phyloP scores from a whole-genome alignment of 192 early-diverging fungal genomes.

The Rhizoclosmatium globosum region DNA sequence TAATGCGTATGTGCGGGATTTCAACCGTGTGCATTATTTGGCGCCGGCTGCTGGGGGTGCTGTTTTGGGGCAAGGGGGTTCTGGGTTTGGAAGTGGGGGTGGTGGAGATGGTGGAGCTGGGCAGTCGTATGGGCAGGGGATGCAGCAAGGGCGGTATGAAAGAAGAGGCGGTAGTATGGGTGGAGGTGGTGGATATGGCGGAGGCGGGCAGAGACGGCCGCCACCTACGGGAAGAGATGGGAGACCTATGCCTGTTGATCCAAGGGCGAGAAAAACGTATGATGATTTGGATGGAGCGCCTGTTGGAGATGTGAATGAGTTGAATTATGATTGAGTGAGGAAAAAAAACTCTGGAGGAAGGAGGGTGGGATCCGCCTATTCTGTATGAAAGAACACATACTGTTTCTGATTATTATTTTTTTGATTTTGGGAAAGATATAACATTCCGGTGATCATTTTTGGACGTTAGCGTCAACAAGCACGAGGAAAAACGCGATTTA shows the following conservation, averaged over 20 bases:
- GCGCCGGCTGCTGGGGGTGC: slow-evolving; percentile 45
- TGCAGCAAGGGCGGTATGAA: too few relatives aligned
- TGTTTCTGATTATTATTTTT: not conserved
- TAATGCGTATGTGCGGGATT: slow-evolving; percentile 90
- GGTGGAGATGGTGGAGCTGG: slow-evolving; percentile 20
- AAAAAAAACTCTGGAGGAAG: too few relatives aligned
- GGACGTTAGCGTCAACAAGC: not conserved
- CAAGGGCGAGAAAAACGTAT: slow-evolving; percentile 30
- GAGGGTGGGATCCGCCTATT: not conserved
- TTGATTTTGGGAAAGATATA: not conserved
- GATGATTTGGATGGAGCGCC: slow-evolving; percentile 39
- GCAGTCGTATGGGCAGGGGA: too few relatives aligned
- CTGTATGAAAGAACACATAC: not conserved
- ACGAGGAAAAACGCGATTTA: not conserved
- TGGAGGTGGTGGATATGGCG: too few relatives aligned
- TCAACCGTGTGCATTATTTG: slow-evolving; percentile 68
- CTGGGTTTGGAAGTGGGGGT: slow-evolving; percentile 35
- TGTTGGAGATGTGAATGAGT: slow-evolving; percentile 27
- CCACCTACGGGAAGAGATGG: slow-evolving; percentile 10
- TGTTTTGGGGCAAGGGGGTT: slow-evolving; percentile 34
- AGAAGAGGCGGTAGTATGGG: too few relatives aligned
- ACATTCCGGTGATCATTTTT: not conserved
- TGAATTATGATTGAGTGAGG: too few relatives aligned
- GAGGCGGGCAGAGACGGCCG: not conserved
- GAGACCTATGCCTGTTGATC: slow-evolving; percentile 23